Evolutionary conservation across 495 filamentous ascomycete species (phyloP).

Genomic region (Xylaria acuta): DNA sequence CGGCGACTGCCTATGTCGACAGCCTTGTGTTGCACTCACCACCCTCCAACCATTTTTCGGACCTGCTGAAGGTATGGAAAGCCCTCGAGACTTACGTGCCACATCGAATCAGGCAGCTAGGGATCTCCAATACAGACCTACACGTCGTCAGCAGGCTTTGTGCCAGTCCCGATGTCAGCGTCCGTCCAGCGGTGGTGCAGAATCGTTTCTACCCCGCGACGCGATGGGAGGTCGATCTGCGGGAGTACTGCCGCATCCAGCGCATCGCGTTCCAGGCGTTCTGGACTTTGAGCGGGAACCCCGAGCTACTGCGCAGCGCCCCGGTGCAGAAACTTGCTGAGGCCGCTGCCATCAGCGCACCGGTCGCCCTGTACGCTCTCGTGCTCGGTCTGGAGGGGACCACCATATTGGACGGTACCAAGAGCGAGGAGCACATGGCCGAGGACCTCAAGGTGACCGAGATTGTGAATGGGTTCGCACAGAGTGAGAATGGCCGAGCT

Average conservation of each 20-base stretch:
- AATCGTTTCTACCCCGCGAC: slow-evolving; percentile 72
- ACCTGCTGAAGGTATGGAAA: slow-evolving; percentile 71
- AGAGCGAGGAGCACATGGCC: slow-evolving; percentile 65
- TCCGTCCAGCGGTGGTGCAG: slow-evolving; percentile 68
- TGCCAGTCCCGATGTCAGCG: slow-evolving; percentile 28
- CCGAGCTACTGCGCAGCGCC: slow-evolving; percentile 55
- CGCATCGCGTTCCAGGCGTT: slow-evolving; percentile 75
- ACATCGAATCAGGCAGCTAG: slow-evolving; percentile 65
- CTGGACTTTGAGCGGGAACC: slow-evolving; percentile 80
- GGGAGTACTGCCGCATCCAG: slow-evolving; percentile 65
- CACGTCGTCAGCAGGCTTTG: slow-evolving; percentile 59
- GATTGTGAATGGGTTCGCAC: slow-evolving; percentile 55
- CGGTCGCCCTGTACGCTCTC: slow-evolving; percentile 70
- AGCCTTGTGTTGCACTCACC: slow-evolving; percentile 77
- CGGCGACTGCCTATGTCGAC: slow-evolving; percentile 68
- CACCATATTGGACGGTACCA: slow-evolving; percentile 74
- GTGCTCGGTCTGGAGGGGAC: slow-evolving; percentile 65
- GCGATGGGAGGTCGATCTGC: slow-evolving; percentile 64
- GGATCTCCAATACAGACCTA: slow-evolving; percentile 73
- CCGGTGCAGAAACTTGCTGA: slow-evolving; percentile 61
- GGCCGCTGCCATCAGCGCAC: slow-evolving; percentile 51
- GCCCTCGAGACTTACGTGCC: slow-evolving; percentile 70
- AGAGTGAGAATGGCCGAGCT: slow-evolving; percentile 45
- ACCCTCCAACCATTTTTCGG: slow-evolving; percentile 53
- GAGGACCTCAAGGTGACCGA: slow-evolving; percentile 65